Conservation (phyloP, 495 filamentous ascomycete genomes). For the Pyrenula aspistea region DNA sequence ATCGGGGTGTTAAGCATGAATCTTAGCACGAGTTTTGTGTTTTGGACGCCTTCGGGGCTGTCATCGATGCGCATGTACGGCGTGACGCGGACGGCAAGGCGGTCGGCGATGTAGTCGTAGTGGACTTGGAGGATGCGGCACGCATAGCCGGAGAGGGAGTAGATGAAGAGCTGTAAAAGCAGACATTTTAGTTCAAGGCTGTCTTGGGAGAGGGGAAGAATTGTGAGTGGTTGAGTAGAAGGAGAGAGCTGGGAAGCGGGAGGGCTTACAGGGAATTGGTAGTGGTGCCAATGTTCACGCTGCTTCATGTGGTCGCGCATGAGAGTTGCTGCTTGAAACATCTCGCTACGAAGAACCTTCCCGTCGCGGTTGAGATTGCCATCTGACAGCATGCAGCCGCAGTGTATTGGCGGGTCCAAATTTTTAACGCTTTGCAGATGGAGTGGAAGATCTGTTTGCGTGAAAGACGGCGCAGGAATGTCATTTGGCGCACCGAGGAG, state of each 20-base stretch:
- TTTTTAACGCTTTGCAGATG: too few species aligned
- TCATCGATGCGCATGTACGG: not conserved
- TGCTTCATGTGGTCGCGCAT: not conserved
- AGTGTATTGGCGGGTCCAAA: not conserved
- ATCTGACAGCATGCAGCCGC: not conserved
- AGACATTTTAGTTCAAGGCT: too few species aligned
- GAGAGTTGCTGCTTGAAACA: not conserved
- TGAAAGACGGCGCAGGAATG: not conserved
- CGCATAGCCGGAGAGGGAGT: not conserved
- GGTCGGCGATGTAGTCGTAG: not conserved
- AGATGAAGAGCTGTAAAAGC: not conserved
- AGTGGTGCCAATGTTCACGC: not conserved
- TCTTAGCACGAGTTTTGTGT: not conserved
- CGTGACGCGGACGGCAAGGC: not conserved
- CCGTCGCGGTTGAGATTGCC: not conserved
- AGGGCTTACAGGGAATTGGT: not conserved
- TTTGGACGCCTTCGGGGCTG: not conserved
- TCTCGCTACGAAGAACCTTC: not conserved
- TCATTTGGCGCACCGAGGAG: not conserved
- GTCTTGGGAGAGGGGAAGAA: too few species aligned
- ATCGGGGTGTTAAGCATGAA: not conserved
- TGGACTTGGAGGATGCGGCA: not conserved
- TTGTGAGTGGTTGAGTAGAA: too few species aligned
- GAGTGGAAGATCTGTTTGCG: not conserved
- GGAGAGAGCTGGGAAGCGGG: too few species aligned